Conservation (phyloP, 1,284 basidiomycete species). For the Cryptococcus sp. region DNA sequence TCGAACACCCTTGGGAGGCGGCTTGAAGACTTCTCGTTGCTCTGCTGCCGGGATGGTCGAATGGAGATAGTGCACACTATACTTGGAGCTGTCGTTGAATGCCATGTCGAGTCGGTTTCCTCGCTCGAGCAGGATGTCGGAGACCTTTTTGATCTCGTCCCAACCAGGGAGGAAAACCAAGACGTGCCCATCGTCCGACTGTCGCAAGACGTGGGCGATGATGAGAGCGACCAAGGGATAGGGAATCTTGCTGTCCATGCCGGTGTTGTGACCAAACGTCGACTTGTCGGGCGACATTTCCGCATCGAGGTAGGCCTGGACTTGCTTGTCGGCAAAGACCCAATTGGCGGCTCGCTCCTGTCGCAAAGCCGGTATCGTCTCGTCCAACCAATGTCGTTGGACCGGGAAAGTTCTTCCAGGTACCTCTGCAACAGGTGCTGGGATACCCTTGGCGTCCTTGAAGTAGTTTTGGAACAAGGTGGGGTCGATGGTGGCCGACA, state of each 20-base stretch:
- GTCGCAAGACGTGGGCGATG: conserved; percentile 67
- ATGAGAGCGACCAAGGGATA: conserved; percentile 75
- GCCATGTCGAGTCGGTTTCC: conserved; percentile 55
- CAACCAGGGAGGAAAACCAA: conserved; percentile 63
- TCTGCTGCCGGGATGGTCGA: conserved; percentile 84
- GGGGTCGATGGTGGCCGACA: conserved; percentile 95
- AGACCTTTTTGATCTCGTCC: conserved; percentile 81
- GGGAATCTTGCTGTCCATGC: conserved; percentile 70
- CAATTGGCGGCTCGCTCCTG: conserved; percentile 51
- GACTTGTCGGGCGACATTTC: conserved; percentile 56
- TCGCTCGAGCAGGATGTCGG: conserved; percentile 58
- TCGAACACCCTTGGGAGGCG: conserved; percentile 68
- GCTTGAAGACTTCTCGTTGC: conserved; percentile 85
- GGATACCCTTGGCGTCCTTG: conserved; percentile 55
- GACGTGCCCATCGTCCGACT: conserved; percentile 78
- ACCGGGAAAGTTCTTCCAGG: conserved; percentile 94
- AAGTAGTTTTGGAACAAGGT: conserved; percentile 86
- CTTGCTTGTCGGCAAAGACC: conserved; percentile 68
- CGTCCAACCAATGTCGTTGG: conserved; percentile 72
- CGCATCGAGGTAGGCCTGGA: conserved; percentile 66
- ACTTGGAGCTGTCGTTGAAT: conserved; percentile 59
- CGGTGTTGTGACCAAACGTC: conserved; percentile 26
- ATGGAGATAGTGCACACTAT: conserved; percentile 80
- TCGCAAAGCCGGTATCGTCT: conserved; percentile 59
- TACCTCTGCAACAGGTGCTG: conserved; percentile 72